A percentile compares a stretch with the other conserved stretches of the same genome.
Conservation (phyloP, 2,329 filamentous ascomycete species). For the Knoxdaviesia proteae region DNA sequence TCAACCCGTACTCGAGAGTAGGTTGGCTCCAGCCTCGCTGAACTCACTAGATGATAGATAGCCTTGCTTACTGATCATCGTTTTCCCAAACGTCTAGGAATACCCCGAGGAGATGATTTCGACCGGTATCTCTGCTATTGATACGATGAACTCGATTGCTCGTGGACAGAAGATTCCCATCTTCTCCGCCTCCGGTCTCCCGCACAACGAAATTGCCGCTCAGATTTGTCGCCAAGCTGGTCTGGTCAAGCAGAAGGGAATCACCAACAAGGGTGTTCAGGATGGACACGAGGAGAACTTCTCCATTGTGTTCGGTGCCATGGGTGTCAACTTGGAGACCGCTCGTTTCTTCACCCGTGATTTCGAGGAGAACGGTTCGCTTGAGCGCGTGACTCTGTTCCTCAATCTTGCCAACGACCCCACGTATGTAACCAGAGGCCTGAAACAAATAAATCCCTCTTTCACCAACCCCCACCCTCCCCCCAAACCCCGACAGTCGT, state of each 20-base stretch:
- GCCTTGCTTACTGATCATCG: not conserved
- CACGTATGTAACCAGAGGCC: conserved; percentile 45
- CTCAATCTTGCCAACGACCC: conserved; percentile 98
- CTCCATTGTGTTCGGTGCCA: conserved; percentile 96
- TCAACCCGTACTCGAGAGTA: conserved; percentile 95
- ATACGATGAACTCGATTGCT: conserved; percentile 95
- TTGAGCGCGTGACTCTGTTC: conserved; percentile 95
- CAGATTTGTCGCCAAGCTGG: conserved; percentile 96
- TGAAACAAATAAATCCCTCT: not conserved
- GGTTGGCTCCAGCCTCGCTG: conserved; percentile 10
- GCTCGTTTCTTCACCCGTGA: conserved; percentile 95
- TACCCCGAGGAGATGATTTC: conserved; percentile 99
- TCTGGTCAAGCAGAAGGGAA: conserved; percentile 58
- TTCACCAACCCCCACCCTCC: too few species aligned
- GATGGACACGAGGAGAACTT: conserved; percentile 98
- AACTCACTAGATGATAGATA: not conserved
- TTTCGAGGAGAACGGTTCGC: conserved; percentile 96
- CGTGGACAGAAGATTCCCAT: conserved; percentile 99
- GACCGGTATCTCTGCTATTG: conserved; percentile 96
- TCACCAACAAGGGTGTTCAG: conserved; percentile 82
- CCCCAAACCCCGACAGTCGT: too few species aligned
- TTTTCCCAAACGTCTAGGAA: conserved; percentile 31
- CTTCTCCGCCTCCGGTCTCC: conserved; percentile 93
- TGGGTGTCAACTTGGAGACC: conserved; percentile 99
- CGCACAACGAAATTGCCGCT: conserved; percentile 97